A percentile compares a stretch with the other conserved stretches of the same genome.
Evolutionary conservation across 1,284 basidiomycete genomes (phyloP).

Genomic region (Hemileia vastatrix): DNA sequence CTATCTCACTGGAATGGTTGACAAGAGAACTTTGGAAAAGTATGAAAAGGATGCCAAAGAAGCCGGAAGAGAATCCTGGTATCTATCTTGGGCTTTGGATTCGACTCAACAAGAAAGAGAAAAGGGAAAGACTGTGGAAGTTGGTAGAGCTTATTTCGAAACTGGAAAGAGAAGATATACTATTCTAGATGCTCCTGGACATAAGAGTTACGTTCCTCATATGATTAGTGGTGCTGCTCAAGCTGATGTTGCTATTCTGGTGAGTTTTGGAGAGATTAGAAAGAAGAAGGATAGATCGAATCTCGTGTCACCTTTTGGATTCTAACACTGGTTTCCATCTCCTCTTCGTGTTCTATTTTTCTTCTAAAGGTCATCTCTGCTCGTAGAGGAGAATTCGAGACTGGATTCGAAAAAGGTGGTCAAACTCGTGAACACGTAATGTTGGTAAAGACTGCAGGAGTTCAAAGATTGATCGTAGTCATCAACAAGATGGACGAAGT

Average conservation of each 20-base stretch:
- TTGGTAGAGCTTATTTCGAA: constrained; percentile 43
- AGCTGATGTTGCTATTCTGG: constrained; percentile 42
- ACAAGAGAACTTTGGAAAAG: constrained; percentile 44
- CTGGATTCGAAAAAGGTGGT: constrained; percentile 42
- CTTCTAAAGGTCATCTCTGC: constrained; percentile 35
- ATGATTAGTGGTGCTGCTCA: constrained; percentile 44
- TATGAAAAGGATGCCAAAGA: constrained; percentile 44
- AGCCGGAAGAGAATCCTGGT: constrained; percentile 42
- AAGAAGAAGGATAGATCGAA: not conserved
- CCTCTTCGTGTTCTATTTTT: not conserved
- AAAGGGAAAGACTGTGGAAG: constrained; percentile 44
- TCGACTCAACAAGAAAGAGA: constrained; percentile 42
- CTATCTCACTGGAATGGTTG: constrained; percentile 43
- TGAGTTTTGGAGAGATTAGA: not conserved
- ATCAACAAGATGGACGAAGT: constrained; percentile 45
- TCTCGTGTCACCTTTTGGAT: not conserved
- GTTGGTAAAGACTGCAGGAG: constrained; percentile 44
- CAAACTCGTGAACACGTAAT: constrained; percentile 44
- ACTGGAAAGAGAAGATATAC: constrained; percentile 43
- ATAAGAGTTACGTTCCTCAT: constrained; percentile 42
- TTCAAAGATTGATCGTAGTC: constrained; percentile 41
- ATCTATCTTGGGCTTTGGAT: constrained; percentile 43
- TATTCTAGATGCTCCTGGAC: constrained; percentile 42
- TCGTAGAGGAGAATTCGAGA: constrained; percentile 42
- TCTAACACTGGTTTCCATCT: not conserved